A percentile compares a stretch with the other conserved stretches of the same genome.
These are phyloP conservation scores for Scedosporium dehoogii DNA, from an alignment of 2,329 filamentous ascomycete genomes.

Conservation along the genomic window DNA sequence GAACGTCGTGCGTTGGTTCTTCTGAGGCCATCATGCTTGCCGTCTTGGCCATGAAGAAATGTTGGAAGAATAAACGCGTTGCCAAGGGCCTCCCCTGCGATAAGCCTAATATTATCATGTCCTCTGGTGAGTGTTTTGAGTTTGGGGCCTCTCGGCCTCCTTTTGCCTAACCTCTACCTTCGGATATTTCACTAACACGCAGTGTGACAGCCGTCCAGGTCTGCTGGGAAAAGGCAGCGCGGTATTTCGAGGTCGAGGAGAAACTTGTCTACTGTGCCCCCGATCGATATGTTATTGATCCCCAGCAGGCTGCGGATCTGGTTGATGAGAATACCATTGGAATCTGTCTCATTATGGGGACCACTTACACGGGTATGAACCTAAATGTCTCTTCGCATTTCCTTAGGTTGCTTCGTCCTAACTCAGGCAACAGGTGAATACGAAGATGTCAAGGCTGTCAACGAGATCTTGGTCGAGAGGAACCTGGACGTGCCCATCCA, in stretches of 20 bases:
- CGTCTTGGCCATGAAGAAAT: slow-evolving; percentile 87
- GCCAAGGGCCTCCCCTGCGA: slow-evolving; percentile 74
- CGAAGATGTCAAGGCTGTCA: slow-evolving; percentile 86
- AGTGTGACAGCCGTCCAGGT: slow-evolving; percentile 72
- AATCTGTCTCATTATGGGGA: slow-evolving; percentile 83
- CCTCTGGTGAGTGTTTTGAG: slow-evolving; percentile 36
- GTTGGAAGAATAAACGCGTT: slow-evolving; percentile 80
- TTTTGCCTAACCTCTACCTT: background rate
- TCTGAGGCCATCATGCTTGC: slow-evolving; percentile 82
- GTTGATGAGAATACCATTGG: slow-evolving; percentile 71
- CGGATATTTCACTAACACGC: background rate
- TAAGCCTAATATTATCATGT: slow-evolving; percentile 89
- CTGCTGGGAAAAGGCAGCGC: slow-evolving; percentile 87
- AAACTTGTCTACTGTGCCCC: slow-evolving; percentile 59
- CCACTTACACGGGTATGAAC: slow-evolving; percentile 70
- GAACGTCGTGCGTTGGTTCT: slow-evolving; percentile 80
- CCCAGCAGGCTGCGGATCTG: slow-evolving; percentile 47
- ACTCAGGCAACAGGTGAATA: slow-evolving; percentile 47
- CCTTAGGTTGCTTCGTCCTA: background rate
- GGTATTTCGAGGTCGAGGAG: slow-evolving; percentile 91
- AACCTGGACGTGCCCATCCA: slow-evolving; percentile 79
- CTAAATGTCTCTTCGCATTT: no score
- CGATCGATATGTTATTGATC: slow-evolving; percentile 55
- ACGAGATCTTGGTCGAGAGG: slow-evolving; percentile 70
- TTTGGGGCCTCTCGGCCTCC: background rate